phyloP scores from a whole-genome alignment of 306 rosid genomes.

The Cajanus cajan region DNA sequence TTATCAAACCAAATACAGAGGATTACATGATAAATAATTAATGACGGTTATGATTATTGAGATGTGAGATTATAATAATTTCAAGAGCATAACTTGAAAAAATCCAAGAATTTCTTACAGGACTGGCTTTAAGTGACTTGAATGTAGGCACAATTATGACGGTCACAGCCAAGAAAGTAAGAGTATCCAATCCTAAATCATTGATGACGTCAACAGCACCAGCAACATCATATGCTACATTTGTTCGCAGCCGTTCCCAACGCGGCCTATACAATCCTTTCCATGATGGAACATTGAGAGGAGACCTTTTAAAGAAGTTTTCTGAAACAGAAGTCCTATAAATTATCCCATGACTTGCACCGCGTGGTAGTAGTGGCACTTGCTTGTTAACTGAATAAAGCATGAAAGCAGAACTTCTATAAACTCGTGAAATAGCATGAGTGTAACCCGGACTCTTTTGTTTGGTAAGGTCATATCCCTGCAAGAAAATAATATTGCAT shows the following conservation, averaged over 20 bases:
- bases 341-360: constrained; percentile 34
- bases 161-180: constrained; percentile 81
- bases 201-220: constrained; percentile 73
- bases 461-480: constrained; percentile 41
- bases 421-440: constrained; percentile 26
- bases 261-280: constrained; percentile 36
- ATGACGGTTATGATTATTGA: neutral
- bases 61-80: neutral
- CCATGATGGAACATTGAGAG: constrained; percentile 34
- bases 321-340: constrained; percentile 40
- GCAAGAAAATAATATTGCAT: neutral
- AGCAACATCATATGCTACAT: constrained; percentile 74
- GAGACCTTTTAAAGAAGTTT: constrained; percentile 27
- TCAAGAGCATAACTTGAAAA: neutral
- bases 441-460: constrained; percentile 28
- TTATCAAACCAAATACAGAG: neutral
- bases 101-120: constrained; percentile 33
- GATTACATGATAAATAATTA: neutral
- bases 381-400: constrained; percentile 41
- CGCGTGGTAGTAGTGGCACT: constrained; percentile 29
- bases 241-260: constrained; percentile 41
- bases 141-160: constrained; percentile 83
- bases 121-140: constrained; percentile 67
- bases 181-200: constrained; percentile 90
- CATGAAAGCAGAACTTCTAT: constrained; percentile 43